phyloP scores from a whole-genome alignment of 805 yeast species.

The Grigorovia transvaalensis region DNA sequence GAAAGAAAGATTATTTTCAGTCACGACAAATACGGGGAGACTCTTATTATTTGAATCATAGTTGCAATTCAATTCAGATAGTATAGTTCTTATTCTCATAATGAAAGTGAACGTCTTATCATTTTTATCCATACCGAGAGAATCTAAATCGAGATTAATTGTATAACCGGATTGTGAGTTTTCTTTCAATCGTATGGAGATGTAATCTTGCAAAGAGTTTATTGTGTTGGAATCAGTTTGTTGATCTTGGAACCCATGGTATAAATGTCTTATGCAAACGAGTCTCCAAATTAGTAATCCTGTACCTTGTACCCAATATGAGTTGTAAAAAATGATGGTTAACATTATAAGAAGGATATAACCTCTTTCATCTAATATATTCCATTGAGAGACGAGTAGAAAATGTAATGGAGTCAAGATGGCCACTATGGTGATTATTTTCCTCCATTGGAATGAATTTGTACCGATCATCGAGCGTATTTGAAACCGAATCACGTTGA shows the following conservation, averaged over 20 bases:
- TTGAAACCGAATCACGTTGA: slow-evolving; percentile 16
- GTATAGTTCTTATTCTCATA: neutral
- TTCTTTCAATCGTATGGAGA: neutral
- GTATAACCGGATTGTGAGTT: neutral
- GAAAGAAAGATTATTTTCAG: neutral
- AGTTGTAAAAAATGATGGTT: slow-evolving; percentile 12
- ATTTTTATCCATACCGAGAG: neutral
- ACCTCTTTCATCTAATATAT: slow-evolving; percentile 5
- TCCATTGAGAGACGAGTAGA: slow-evolving; percentile 6
- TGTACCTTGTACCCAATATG: slow-evolving; percentile 22
- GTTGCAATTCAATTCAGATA: neutral
- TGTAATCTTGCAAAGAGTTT: neutral
- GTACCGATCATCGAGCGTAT: slow-evolving; percentile 1
- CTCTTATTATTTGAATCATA: neutral
- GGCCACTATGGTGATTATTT: slow-evolving; percentile 1
- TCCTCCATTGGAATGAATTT: neutral
- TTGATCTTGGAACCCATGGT: slow-evolving; percentile 2
- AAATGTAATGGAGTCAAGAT: slow-evolving; percentile 15
- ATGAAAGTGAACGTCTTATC: neutral
- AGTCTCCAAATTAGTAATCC: slow-evolving; percentile 22
- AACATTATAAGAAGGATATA: slow-evolving; percentile 9
- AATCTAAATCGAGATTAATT: neutral
- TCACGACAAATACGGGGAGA: neutral
- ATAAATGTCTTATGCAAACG: slow-evolving; percentile 11
- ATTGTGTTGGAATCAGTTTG: neutral